These are phyloP conservation scores for Lachnellula subtilissima DNA, from an alignment of 2,329 filamentous ascomycete species.

Conservation along the genomic window DNA sequence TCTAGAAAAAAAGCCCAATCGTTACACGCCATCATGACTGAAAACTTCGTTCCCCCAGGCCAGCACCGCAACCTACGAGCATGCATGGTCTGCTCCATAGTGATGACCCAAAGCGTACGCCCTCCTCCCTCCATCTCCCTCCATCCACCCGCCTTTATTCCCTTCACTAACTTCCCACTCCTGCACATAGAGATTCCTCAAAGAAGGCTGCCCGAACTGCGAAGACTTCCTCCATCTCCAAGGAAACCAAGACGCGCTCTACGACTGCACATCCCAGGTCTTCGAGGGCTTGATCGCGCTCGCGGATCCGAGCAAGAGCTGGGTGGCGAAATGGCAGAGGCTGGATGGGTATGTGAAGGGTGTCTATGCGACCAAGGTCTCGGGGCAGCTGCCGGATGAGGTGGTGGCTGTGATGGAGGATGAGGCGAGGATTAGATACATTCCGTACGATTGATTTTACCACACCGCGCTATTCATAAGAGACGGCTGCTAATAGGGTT, in stretches of 20 bases:
- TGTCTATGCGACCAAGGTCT: constrained; percentile 92
- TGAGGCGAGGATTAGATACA: constrained; percentile 59
- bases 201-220: constrained; percentile 92
- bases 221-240: constrained; percentile 83
- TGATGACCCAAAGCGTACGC: constrained; percentile 72
- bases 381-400: constrained; percentile 69
- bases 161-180: constrained; percentile 10
- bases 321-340: constrained; percentile 96
- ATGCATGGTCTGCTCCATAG: constrained; percentile 98
- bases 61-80: constrained; percentile 86
- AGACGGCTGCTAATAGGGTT: constrained; percentile 14
- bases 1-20: neutral
- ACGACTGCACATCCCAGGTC: constrained; percentile 91
- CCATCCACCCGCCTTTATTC: neutral
- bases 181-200: constrained; percentile 67
- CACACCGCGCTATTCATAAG: neutral
- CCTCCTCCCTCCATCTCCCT: neutral
- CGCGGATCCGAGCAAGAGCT: constrained; percentile 75
- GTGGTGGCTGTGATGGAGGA: constrained; percentile 56
- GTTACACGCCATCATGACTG: constrained; percentile 29
- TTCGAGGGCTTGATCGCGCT: constrained; percentile 90
- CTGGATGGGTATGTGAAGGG: constrained; percentile 83
- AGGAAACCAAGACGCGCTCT: constrained; percentile 73
- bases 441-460: constrained; percentile 48
- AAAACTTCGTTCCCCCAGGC: constrained; percentile 65